These are phyloP conservation scores for Bimuria novae-zelandiae DNA, from an alignment of 2,329 filamentous ascomycete genomes.

Conservation along the genomic window DNA sequence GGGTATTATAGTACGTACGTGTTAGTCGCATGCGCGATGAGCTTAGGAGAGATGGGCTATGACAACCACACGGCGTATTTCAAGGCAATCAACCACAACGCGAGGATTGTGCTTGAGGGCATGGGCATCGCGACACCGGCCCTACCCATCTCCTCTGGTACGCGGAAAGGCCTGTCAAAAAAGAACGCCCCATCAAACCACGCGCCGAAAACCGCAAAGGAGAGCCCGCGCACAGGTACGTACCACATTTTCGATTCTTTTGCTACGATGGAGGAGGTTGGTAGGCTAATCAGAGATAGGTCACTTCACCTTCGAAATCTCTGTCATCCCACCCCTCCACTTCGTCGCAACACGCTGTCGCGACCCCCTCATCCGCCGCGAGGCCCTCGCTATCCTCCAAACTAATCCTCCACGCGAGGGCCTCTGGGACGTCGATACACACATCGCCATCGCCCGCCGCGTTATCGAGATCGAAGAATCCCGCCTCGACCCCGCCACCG, in stretches of 20 bases:
- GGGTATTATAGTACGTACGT: constrained; percentile 13
- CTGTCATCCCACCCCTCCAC: constrained; percentile 11
- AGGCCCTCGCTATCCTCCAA: constrained; percentile 15
- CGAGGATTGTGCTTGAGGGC: constrained; percentile 16
- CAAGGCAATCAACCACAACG: constrained; percentile 17
- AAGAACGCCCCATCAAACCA: no score
- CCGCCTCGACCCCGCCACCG: constrained; percentile 16
- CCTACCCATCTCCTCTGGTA: background rate
- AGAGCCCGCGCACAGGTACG: no score
- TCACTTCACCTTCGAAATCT: constrained; percentile 21
- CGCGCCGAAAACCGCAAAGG: no score
- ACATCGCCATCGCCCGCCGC: constrained; percentile 11
- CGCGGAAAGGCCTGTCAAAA: background rate
- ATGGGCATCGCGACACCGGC: background rate
- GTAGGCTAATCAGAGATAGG: background rate
- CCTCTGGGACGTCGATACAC: constrained; percentile 17
- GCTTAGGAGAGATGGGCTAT: constrained; percentile 1
- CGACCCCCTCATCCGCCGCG: constrained; percentile 18
- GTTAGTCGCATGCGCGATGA: constrained; percentile 6
- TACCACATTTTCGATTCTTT: background rate
- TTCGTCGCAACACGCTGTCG: constrained; percentile 13
- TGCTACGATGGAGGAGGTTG: background rate
- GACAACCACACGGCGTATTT: constrained; percentile 15
- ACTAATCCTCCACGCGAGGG: constrained; percentile 17
- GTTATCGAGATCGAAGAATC: constrained; percentile 21